Conservation (phyloP, 2,329 filamentous ascomycete genomes). For the Scytalidium sp. region DNA sequence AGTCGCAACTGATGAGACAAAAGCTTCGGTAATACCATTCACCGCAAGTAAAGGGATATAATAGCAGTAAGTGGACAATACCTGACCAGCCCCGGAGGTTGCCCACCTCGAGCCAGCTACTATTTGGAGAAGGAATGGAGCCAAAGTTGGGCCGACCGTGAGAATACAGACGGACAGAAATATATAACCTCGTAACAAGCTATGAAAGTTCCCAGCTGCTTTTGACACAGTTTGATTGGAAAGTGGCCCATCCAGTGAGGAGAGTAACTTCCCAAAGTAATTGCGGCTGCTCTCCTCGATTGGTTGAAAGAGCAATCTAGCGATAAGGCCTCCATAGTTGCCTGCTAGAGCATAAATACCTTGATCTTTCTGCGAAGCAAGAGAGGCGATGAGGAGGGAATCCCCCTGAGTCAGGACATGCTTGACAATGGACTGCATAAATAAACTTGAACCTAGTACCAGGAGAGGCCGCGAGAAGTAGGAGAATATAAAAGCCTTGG, state of each 20-base stretch:
- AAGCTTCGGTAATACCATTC: conserved; percentile 90
- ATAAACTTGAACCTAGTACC: conserved; percentile 74
- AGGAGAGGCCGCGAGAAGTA: conserved; percentile 68
- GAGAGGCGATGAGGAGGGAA: conserved; percentile 76
- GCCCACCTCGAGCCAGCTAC: conserved; percentile 79
- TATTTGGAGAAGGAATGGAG: conserved; percentile 69
- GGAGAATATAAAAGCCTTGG: conserved; percentile 17
- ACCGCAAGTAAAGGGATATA: conserved; percentile 91
- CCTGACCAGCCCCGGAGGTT: conserved; percentile 65
- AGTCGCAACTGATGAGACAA: conserved; percentile 83
- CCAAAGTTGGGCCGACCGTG: conserved; percentile 70
- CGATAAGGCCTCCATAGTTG: conserved; percentile 89
- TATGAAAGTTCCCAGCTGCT: conserved; percentile 51
- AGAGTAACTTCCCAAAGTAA: conserved; percentile 80
- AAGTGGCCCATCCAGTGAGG: conserved; percentile 26
- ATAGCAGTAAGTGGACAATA: conserved; percentile 80
- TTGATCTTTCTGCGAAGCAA: conserved; percentile 77
- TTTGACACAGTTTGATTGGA: conserved; percentile 32
- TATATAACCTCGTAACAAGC: conserved; percentile 69
- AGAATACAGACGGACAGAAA: conserved; percentile 69
- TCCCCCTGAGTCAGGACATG: conserved; percentile 94
- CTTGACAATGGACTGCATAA: conserved; percentile 85
- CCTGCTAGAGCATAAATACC: conserved; percentile 90
- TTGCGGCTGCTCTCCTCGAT: conserved; percentile 91
- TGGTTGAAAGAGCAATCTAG: conserved; percentile 87